Conservation (phyloP, 2,329 filamentous ascomycete species). For the Macrophomina tecta region DNA sequence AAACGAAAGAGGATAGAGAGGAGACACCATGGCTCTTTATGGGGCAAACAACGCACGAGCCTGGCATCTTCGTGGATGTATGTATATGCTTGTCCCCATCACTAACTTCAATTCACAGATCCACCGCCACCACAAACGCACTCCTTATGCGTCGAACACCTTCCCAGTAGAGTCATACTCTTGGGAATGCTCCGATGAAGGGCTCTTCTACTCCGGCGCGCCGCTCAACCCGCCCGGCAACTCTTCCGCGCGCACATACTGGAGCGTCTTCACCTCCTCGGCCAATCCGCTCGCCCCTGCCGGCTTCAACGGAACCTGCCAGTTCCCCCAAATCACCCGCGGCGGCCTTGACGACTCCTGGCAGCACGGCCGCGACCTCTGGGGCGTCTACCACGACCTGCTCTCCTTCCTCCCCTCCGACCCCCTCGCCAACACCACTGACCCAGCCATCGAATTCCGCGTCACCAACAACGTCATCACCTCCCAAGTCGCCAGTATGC, state of each 20-base stretch:
- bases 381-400: constrained; percentile 74
- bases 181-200: constrained; percentile 76
- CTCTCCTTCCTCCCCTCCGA: constrained; percentile 66
- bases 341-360: constrained; percentile 75
- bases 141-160: constrained; percentile 77
- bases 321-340: constrained; percentile 80
- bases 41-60: neutral
- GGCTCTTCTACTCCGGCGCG: constrained; percentile 72
- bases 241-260: constrained; percentile 64
- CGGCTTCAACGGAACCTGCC: constrained; percentile 76
- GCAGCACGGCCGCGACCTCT: constrained; percentile 78
- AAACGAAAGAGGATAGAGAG: no score
- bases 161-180: constrained; percentile 75
- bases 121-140: constrained; percentile 84
- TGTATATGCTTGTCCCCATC: neutral
- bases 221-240: constrained; percentile 57
- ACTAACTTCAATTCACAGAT: constrained; percentile 56
- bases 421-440: neutral
- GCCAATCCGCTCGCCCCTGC: constrained; percentile 70
- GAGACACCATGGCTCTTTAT: neutral
- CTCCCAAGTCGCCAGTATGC: constrained; percentile 77
- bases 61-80: neutral
- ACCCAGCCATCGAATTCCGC: constrained; percentile 63
- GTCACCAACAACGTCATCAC: constrained; percentile 86
- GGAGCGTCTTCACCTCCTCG: constrained; percentile 66